Conservation (phyloP, 2,329 filamentous ascomycete genomes). For the Albifimbria verrucaria region DNA sequence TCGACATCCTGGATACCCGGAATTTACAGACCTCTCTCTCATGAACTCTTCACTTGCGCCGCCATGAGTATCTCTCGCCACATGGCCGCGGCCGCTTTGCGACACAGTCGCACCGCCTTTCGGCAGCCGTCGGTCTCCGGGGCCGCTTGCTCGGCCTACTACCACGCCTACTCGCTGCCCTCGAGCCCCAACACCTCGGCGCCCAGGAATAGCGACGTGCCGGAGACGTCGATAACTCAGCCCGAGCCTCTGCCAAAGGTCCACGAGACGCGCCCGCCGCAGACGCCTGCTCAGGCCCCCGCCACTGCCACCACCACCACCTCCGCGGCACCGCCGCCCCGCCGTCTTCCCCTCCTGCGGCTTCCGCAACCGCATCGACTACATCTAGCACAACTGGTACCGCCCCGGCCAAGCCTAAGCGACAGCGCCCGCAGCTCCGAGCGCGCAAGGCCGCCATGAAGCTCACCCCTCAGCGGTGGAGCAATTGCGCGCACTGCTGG, state of each 20-base stretch:
- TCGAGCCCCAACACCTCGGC: constrained; percentile 36
- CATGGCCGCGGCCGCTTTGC: constrained; percentile 37
- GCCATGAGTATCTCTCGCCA: constrained; percentile 42
- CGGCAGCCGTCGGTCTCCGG: constrained; percentile 40
- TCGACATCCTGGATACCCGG: no score
- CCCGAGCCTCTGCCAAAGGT: constrained; percentile 44
- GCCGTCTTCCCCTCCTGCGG: constrained; percentile 10
- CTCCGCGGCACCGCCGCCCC: no score
- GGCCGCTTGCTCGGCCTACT: constrained; percentile 29
- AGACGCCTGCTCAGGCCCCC: constrained; percentile 14
- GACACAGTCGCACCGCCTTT: constrained; percentile 34
- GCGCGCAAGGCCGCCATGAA: constrained; percentile 90
- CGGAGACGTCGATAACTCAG: constrained; percentile 45
- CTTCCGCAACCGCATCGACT: constrained; percentile 12
- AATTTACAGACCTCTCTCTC: no score
- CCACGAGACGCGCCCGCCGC: constrained; percentile 50
- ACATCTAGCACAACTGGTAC: constrained; percentile 13
- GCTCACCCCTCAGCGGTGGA: constrained; percentile 75
- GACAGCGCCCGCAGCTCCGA: constrained; percentile 34
- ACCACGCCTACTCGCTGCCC: constrained; percentile 51
- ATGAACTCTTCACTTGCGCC: constrained; percentile 17
- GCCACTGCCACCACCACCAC: constrained; percentile 11
- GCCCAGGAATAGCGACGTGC: constrained; percentile 39
- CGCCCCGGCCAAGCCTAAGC: constrained; percentile 48
- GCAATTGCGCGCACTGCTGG: constrained; percentile 72